Conservation (phyloP, 768 basidiomycete genomes). For the Clavaria fumosa region DNA sequence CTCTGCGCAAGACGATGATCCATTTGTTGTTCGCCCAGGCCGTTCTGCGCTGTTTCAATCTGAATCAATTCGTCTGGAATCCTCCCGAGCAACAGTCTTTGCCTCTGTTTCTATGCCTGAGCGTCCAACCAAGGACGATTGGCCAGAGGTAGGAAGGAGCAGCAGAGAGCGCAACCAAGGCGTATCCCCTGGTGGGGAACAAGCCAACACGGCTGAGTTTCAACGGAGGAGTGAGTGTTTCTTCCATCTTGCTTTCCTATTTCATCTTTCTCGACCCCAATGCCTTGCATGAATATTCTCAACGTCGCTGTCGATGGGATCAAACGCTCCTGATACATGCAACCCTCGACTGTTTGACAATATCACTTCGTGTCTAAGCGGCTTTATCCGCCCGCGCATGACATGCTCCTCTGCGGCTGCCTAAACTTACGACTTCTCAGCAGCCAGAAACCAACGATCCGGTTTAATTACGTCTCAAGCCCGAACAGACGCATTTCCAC, state of each 20-base stretch:
- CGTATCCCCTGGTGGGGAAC: conserved; percentile 6
- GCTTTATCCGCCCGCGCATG: conserved; percentile 37
- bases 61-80: neutral
- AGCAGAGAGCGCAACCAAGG: neutral
- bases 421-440: too few relatives aligned
- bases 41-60: neutral
- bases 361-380: conserved; percentile 37
- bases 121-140: conserved; percentile 20
- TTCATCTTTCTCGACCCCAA: conserved; percentile 2
- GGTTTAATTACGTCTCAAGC: too few relatives aligned
- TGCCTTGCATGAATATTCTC: neutral
- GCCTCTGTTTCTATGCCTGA: conserved; percentile 20
- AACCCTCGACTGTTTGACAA: neutral
- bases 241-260: conserved; percentile 2
- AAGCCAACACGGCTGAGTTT: conserved; percentile 8
- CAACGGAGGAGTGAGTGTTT: conserved; percentile 2
- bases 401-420: too few relatives aligned
- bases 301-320: too few relatives aligned
- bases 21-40: conserved; percentile 2
- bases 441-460: too few relatives aligned
- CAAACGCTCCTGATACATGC: conserved; percentile 6
- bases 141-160: neutral
- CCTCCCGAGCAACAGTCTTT: neutral
- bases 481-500: too few relatives aligned
- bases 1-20: conserved; percentile 5